A percentile compares a stretch with the other conserved stretches of the same genome.
These are phyloP conservation scores for Solanum bulbocastanum DNA, from an alignment of 257 asterid genomes.

Conservation along the genomic window DNA sequence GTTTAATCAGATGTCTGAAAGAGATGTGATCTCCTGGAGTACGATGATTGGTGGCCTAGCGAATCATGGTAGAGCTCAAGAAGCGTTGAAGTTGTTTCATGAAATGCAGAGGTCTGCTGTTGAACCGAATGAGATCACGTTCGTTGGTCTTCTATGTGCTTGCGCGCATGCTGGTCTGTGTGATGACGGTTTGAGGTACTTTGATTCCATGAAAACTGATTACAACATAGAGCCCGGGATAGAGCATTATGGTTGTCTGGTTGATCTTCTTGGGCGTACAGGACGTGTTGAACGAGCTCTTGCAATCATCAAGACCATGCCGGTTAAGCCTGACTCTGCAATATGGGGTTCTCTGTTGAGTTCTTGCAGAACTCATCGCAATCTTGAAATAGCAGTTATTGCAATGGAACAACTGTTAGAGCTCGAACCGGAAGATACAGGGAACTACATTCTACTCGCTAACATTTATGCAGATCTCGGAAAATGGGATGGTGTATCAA, in stretches of 20 bases:
- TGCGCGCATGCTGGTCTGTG: constrained; percentile 67
- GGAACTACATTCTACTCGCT: constrained; percentile 58
- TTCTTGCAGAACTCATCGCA: constrained; percentile 50
- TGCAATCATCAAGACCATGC: constrained; percentile 42
- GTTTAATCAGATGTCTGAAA: constrained; percentile 33
- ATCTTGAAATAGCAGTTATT: constrained; percentile 47
- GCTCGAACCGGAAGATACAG: constrained; percentile 62
- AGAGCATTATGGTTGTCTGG: not conserved
- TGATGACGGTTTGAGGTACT: constrained; percentile 46
- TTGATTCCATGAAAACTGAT: constrained; percentile 40
- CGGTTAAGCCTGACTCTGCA: constrained; percentile 52
- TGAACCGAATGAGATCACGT: constrained; percentile 66
- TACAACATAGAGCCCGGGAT: constrained; percentile 35
- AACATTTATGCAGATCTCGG: constrained; percentile 68
- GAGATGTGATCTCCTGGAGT: constrained; percentile 74
- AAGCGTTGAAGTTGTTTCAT: constrained; percentile 41
- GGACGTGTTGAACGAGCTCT: constrained; percentile 58
- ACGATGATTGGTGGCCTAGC: constrained; percentile 69
- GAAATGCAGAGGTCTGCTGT: constrained; percentile 39
- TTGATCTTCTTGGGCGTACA: constrained; percentile 38
- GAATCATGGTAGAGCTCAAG: constrained; percentile 62
- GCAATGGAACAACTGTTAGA: constrained; percentile 51
- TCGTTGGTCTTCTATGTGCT: constrained; percentile 67
- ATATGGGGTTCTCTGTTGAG: constrained; percentile 81
- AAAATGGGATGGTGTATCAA: constrained; percentile 69